Evolutionary conservation across 2,329 filamentous ascomycete genomes (phyloP).

Genomic region (Huntiella bhutanensis): DNA sequence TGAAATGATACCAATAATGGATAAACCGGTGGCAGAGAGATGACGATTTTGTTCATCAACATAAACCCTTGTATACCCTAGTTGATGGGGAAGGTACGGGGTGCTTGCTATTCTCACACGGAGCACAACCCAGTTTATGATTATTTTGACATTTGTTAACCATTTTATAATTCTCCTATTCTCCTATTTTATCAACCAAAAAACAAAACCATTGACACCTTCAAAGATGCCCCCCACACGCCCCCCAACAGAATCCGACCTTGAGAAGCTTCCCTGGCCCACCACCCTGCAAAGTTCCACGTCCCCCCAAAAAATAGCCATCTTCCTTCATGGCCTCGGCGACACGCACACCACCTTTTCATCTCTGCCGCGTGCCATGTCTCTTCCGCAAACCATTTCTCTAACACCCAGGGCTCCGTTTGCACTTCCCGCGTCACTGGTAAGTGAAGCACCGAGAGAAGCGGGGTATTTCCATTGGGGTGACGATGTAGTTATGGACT

Average conservation of each 20-base stretch:
- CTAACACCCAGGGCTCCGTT: constrained; percentile 52
- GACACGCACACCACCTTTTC: constrained; percentile 54
- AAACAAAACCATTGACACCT: too few relatives aligned
- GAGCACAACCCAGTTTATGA: not conserved
- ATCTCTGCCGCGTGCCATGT: constrained; percentile 46
- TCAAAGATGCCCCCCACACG: constrained; percentile 18
- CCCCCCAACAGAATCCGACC: constrained; percentile 32
- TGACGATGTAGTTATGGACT: constrained; percentile 40
- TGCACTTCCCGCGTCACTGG: constrained; percentile 51
- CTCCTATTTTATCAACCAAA: too few relatives aligned
- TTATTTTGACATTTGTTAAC: not conserved
- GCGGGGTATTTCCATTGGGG: constrained; percentile 41
- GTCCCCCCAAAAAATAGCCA: constrained; percentile 46
- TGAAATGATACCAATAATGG: too few relatives aligned
- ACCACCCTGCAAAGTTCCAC: constrained; percentile 30
- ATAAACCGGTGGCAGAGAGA: too few relatives aligned
- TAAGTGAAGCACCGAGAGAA: constrained; percentile 11
- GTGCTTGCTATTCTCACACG: too few relatives aligned
- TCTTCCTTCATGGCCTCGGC: constrained; percentile 72
- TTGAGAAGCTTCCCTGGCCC: constrained; percentile 25
- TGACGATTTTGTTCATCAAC: too few relatives aligned
- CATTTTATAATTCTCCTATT: not conserved
- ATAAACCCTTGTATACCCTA: too few relatives aligned
- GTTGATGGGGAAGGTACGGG: too few relatives aligned
- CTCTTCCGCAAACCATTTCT: constrained; percentile 58